Conservation (phyloP, 2,329 filamentous ascomycete genomes). For the Alternaria sp. region DNA sequence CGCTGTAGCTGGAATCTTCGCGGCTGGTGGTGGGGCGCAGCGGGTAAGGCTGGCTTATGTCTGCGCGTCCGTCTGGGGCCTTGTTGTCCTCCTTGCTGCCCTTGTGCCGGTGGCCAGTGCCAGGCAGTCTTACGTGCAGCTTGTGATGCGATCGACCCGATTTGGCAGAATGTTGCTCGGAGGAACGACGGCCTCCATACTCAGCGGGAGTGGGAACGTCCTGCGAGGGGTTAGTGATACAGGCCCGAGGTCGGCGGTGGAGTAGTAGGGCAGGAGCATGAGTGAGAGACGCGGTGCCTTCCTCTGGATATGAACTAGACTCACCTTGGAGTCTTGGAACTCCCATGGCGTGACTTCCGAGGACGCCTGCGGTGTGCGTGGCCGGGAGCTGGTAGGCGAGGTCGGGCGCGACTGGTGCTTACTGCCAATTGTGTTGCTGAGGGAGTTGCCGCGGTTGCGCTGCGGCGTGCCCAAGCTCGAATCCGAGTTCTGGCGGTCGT, state of each 20-base stretch:
- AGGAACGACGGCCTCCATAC: slow-evolving; percentile 42
- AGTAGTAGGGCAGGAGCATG: background rate
- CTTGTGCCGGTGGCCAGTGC: slow-evolving; percentile 70
- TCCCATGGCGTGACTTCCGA: slow-evolving; percentile 98
- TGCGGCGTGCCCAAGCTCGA: slow-evolving; percentile 62
- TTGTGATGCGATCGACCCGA: slow-evolving; percentile 65
- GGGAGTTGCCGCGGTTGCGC: slow-evolving; percentile 82
- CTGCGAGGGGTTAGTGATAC: slow-evolving; percentile 25
- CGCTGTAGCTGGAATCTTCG: slow-evolving; percentile 70
- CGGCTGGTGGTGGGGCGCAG: slow-evolving; percentile 75
- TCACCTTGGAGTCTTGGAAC: slow-evolving; percentile 83
- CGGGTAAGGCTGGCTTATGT: slow-evolving; percentile 56
- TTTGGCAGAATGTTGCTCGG: slow-evolving; percentile 44
- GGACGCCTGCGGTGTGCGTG: slow-evolving; percentile 83
- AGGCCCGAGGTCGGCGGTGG: slow-evolving; percentile 2
- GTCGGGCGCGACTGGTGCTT: slow-evolving; percentile 60
- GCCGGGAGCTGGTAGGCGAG: slow-evolving; percentile 77
- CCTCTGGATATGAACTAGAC: slow-evolving; percentile 32
- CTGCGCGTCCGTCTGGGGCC: slow-evolving; percentile 35
- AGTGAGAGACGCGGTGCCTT: background rate
- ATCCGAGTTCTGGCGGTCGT: slow-evolving; percentile 71
- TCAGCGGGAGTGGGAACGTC: slow-evolving; percentile 40
- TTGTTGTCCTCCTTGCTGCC: slow-evolving; percentile 65
- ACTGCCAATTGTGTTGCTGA: slow-evolving; percentile 66
- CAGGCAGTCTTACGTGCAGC: slow-evolving; percentile 64